Conservation (phyloP, 129 eudicot genomes). For the Arctium minus region DNA sequence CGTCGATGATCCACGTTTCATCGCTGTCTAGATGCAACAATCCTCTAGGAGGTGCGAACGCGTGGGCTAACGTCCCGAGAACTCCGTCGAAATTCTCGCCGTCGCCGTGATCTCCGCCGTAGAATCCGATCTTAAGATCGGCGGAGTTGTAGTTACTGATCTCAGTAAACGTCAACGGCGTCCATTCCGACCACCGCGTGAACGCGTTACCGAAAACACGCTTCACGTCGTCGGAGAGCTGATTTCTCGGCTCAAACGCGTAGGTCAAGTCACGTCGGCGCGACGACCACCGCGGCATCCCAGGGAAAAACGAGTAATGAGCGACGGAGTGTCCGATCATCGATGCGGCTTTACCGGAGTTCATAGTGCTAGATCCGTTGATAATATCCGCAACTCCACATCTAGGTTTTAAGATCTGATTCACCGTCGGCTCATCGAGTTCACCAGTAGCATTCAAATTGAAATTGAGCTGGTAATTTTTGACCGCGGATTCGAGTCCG, state of each 20-base stretch:
- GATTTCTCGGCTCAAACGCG: conserved; percentile 50
- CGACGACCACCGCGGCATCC: conserved; percentile 54
- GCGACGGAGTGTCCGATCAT: conserved; percentile 34
- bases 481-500: conserved; percentile 33
- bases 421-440: conserved; percentile 52
- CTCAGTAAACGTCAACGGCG: conserved; percentile 53
- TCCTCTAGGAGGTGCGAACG: conserved; percentile 66
- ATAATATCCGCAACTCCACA: conserved; percentile 75
- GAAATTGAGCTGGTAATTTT: conserved; percentile 55
- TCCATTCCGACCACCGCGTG: conserved; percentile 66
- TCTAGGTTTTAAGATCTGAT: conserved; percentile 50
- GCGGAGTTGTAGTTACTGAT: conserved; percentile 10
- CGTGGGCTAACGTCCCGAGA: conserved; percentile 65
- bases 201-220: conserved; percentile 46
- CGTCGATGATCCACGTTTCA: conserved; percentile 60
- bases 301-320: conserved; percentile 69
- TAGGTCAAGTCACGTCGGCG: conserved; percentile 35
- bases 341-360: conserved; percentile 34
- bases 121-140: conserved; percentile 62
- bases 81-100: conserved; percentile 79
- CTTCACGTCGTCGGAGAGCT: conserved; percentile 31
- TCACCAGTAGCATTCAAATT: conserved; percentile 62
- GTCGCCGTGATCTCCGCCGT: conserved; percentile 64
- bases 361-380: conserved; percentile 60
- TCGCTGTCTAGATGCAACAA: conserved; percentile 49